phyloP scores from a whole-genome alignment of 2,329 filamentous ascomycete genomes.

The Trichophyton simii region DNA sequence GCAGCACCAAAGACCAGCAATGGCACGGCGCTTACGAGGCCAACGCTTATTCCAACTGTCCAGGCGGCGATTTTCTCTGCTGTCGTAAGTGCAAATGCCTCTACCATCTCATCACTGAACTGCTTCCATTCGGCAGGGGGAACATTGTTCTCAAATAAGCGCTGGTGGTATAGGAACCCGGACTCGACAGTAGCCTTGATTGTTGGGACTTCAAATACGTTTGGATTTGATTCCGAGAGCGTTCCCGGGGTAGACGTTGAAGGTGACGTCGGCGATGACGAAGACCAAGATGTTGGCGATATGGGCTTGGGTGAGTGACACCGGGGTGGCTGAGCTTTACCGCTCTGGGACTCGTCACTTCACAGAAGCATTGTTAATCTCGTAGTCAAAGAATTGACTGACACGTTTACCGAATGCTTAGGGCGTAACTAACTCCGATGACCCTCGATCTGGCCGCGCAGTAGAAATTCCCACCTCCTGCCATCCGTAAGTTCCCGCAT shows the following conservation, averaged over 20 bases:
- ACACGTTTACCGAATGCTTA: neutral
- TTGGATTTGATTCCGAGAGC: neutral
- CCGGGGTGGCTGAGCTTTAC: neutral
- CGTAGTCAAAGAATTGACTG: neutral
- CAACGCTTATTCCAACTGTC: constrained; percentile 8
- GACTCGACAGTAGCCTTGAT: constrained; percentile 2
- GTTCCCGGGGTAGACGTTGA: neutral
- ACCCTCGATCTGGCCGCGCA: neutral
- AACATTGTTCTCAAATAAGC: constrained; percentile 8
- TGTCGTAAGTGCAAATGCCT: constrained; percentile 6
- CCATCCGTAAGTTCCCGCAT: neutral
- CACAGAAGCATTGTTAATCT: neutral
- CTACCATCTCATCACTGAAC: constrained; percentile 8
- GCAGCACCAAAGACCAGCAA: constrained; percentile 6
- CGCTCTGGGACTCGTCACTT: neutral
- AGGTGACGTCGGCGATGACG: neutral
- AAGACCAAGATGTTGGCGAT: constrained; percentile 1
- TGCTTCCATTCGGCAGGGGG: constrained; percentile 10
- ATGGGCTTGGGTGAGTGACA: neutral
- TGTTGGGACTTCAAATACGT: constrained; percentile 8
- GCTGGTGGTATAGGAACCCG: constrained; percentile 10
- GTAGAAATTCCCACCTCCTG: neutral
- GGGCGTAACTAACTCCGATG: neutral
- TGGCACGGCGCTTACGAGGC: constrained; percentile 5
- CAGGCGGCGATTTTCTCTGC: constrained; percentile 9